These are phyloP conservation scores for Hamamelis virginiana DNA, from an alignment of 164 flowering plant genomes.

Conservation along the genomic window DNA sequence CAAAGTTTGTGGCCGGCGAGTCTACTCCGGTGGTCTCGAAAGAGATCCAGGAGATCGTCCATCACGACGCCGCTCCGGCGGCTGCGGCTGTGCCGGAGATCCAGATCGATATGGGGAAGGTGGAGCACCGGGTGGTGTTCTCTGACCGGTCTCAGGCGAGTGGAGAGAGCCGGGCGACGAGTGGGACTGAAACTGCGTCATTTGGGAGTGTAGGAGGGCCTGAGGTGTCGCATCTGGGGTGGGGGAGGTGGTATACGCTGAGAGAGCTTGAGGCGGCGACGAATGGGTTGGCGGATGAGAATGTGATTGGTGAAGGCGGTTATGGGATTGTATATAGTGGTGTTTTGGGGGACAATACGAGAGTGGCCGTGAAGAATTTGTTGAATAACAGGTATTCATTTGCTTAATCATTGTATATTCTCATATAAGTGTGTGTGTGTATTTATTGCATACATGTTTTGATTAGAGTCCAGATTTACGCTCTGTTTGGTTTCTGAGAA, in stretches of 20 bases:
- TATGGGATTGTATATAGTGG: constrained; percentile 95
- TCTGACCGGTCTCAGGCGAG: constrained; percentile 60
- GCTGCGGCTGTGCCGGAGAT: constrained; percentile 54
- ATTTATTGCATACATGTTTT: no score
- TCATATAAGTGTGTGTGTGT: no score
- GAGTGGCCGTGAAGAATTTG: constrained; percentile 86
- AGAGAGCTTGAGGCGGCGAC: constrained; percentile 92
- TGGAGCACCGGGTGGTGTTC: constrained; percentile 79
- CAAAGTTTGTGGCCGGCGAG: constrained; percentile 13
- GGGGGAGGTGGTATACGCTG: constrained; percentile 97
- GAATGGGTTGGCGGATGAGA: constrained; percentile 77
- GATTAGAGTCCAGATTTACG: no score
- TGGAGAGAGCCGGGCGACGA: constrained; percentile 71
- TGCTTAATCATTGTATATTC: no score
- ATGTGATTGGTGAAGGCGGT: constrained; percentile 98
- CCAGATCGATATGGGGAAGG: constrained; percentile 87
- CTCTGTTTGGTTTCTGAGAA: constrained; percentile 6
- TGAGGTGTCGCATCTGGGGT: constrained; percentile 93
- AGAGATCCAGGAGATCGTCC: constrained; percentile 76
- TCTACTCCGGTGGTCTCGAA: constrained; percentile 59
- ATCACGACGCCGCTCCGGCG: constrained; percentile 9
- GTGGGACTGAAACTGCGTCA: constrained; percentile 55
- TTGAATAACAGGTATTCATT: constrained; percentile 75
- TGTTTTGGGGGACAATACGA: constrained; percentile 65
- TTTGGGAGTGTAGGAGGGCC: constrained; percentile 53